Base-by-base conservation (phyloP, 768 basidiomycete species). In the Xanthoconium stramineum region DNA sequence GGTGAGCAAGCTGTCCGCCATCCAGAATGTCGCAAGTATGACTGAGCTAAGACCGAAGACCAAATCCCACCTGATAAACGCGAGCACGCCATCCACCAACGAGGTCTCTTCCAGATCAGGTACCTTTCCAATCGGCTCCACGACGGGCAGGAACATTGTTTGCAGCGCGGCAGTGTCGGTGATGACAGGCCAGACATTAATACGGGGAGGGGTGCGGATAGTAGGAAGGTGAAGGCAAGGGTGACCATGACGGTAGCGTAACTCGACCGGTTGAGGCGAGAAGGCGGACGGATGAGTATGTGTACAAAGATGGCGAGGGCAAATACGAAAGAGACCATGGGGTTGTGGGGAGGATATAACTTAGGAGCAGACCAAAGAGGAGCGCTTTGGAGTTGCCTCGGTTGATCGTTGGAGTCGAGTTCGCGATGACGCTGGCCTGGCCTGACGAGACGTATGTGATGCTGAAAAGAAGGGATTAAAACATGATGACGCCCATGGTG, bases 21-120 rank as follows among this genome's bases (percentile, higher is more conserved):
- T 79, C 81, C 82, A 84, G 8, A 83, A 66, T 10, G 78, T 74
- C 11, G 72, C 76, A 9, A 83, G 55, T n/a, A 77, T 64, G 1
- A 73, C 69, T 3, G 81, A 75, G 15, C 62, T 57, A 36, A 74
- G 67, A 1, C 72, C 74, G 24, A 83, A 71, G 24, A 70, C 56
- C 15, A 72, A 43, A 57, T 84, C 83, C 81, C 81, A 84, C 61
- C 83, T 78, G 39, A 83, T 69, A 42, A 84, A 72, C 51, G 80
- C 48, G 72, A 64, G 57, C 2, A 58, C 56, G n/a, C 59, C 51
- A 11, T 61, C 59, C n/a, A 38, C 2, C 33, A 61, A 37, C 20
- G 62, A 48, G 9, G 46, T 35, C n/a, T 14, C 24, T 5, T 17
- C 47, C 0, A 43, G 46, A 30, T 55, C 55, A 4, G 39, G 40